Evolutionary conservation across 1,284 basidiomycete species (phyloP), one percentile per base, ranked within the genome.

Genomic region (Cutaneotrichosporon cutaneum): DNA sequence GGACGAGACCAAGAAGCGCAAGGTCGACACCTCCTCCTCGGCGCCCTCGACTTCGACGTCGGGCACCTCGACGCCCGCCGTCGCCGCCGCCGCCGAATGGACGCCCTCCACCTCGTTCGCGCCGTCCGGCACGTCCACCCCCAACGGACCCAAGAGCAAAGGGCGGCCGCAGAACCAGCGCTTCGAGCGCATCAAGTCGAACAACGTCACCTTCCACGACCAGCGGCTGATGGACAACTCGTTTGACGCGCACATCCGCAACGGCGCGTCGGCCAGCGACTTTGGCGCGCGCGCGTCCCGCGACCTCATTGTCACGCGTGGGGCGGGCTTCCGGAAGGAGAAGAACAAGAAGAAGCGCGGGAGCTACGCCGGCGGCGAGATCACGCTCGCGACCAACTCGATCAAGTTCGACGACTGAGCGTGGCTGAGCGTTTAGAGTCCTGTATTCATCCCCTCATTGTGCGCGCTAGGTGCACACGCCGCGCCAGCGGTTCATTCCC

Each of bases 341-440:
- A 98, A 99, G 82, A 98, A 97, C 82, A 99, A 99, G 86, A 98
- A 98, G 83, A 98, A 99, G 82, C 84, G 90, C 70, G 95, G 94
- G 66, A 91, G 89, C 67, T 95, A 96, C 79, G 85, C 85, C 54
- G 93, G 93, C 21, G 93, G 93, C 36, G 90, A 92, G 70, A 96
- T 96, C 65, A 94, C 92, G 36, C 89, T 94, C 84, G 79, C 86
- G 70, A 88, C 84, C 62, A 88, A 90, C 78, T 91, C 89, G 71
- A 91, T 92, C 83, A 94, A 90, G 76, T 94, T 94, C 74, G 78
- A 79, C 54, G 81, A 78, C 64, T 76, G 71, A 27, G 16, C 35
- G 30, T 5, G 30, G 9, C 9, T 5, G 30, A 30, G 30, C 27
- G 50, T 26, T 3, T n/a, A 50, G 22, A 48, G 48, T 50, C 27